Conservation (phyloP, 179 eudicot genomes). For the Vitellaria paradoxa region DNA sequence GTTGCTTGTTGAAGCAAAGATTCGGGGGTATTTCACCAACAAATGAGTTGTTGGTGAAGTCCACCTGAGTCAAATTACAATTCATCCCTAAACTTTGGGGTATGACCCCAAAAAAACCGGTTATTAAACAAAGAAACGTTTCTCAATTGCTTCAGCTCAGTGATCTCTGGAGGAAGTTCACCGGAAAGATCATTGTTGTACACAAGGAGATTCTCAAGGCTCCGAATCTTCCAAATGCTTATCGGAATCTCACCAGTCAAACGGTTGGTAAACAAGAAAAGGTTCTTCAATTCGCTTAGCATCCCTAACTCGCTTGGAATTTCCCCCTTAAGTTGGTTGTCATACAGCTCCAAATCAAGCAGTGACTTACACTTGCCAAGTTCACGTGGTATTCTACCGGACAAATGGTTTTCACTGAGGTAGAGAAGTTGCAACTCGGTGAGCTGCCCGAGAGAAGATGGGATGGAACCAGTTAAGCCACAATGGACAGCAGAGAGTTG, state of each 20-base stretch:
- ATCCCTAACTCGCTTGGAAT: conserved; percentile 62
- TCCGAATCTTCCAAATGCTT: conserved; percentile 59
- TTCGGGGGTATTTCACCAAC: conserved; percentile 60
- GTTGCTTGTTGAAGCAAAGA: conserved; percentile 47
- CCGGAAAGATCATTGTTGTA: conserved; percentile 58
- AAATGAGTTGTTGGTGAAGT: conserved; percentile 62
- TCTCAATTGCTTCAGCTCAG: conserved; percentile 45
- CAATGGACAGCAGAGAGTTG: conserved; percentile 41
- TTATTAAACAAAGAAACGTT: conserved; percentile 54
- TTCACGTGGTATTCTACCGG: conserved; percentile 70
- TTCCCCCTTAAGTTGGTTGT: conserved; percentile 60
- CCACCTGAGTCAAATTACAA: conserved; percentile 46
- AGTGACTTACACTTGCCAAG: conserved; percentile 68
- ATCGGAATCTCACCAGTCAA: conserved; percentile 65
- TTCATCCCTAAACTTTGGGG: conserved; percentile 64
- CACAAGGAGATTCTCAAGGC: conserved; percentile 44
- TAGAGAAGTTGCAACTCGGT: conserved; percentile 39
- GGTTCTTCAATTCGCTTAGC: conserved; percentile 34
- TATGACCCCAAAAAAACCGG: conserved; percentile 55
- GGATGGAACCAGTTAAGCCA: conserved; percentile 59
- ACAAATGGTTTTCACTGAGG: conserved; percentile 47
- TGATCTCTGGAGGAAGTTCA: conserved; percentile 53
- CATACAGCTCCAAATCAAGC: conserved; percentile 36
- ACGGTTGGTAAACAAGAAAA: conserved; percentile 41
- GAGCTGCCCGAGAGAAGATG: conserved; percentile 62